Evolutionary conservation across 2,329 filamentous ascomycete species (phyloP), one percentile per base, ranked within the genome.

Genomic region (Trematosphaeria pertusa): DNA sequence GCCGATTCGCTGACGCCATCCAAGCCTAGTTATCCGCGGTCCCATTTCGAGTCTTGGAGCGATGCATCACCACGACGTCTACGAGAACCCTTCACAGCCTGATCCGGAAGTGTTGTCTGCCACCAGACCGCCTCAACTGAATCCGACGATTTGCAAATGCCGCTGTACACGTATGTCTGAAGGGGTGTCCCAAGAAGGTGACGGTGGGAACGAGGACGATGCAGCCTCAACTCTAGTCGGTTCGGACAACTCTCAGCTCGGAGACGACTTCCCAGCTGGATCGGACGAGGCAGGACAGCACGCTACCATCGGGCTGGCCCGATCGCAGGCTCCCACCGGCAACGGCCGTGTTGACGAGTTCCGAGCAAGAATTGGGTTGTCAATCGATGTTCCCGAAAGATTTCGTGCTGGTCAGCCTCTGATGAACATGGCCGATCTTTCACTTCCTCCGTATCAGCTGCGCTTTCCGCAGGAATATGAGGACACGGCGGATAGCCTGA

Each of bases 91-190:
- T 19, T 45, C 47, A 19, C 36, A 54, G n/a, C 14, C 37, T 9
- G 43, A 26, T 40, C 48, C 45, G 18, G 52, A 48, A 12, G 19
- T 20, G 8, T 15, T 44, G 12, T 45, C 51, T 11, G 32, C 40
- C 5, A 34, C 45, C 30, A 45, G 52, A 28, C 52, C 56, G 18
- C 54, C 59, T 26, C 59, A 62, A 26, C 33, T 55, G 35, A 57
- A 62, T 18, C 24, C 40, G 30, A 45, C 43, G 6, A 37, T 55
- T 15, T 55, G 51, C 28, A 49, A 54, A 8, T 62, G 52, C 37
- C 47, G 48, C 9, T 60, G 55, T 30, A 46, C 52, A 34, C 52
- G 50, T 31, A 44, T 48, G 26, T 48, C 49, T 24, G 38, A 39
- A 21, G 28, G 15, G 20, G 19, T n/a, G n/a, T n/a, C n/a, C n/a